Evolutionary conservation across 78 protist genomes (phyloP).

Genomic region (Creolimax fragrantissima): DNA sequence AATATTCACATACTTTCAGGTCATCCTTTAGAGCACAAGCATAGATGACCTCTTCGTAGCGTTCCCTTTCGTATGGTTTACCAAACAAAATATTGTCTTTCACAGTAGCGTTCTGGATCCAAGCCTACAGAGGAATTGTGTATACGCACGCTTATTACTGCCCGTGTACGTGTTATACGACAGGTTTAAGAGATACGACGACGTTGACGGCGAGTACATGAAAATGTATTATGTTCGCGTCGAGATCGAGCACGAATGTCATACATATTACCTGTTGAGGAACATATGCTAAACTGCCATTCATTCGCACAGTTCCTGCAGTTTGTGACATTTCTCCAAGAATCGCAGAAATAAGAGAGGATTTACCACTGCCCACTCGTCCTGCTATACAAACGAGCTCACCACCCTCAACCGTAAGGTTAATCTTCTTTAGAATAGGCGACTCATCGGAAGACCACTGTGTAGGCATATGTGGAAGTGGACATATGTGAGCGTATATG

Average conservation of each 20-base stretch:
- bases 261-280: conserved; percentile 77
- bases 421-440: neutral
- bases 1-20: neutral
- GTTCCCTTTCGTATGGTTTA: conserved; percentile 30
- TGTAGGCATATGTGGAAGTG: neutral
- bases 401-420: neutral
- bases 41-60: conserved; percentile 47
- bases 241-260: no score
- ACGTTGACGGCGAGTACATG: neutral
- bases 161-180: no score
- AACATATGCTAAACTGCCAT: conserved; percentile 58
- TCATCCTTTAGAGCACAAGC: conserved; percentile 48
- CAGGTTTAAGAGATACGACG: no score
- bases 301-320: conserved; percentile 33
- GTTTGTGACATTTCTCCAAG: conserved; percentile 61
- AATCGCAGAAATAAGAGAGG: conserved; percentile 53
- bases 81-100: conserved; percentile 89
- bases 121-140: conserved; percentile 89
- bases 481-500: neutral
- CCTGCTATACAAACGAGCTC: conserved; percentile 67
- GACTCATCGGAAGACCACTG: neutral
- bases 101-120: conserved; percentile 86
- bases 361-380: conserved; percentile 80
- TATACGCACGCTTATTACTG: no score
- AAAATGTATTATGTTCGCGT: no score